Evolutionary conservation across 192 early-diverging fungal species (phyloP).

Genomic region (Coemansia sp.): DNA sequence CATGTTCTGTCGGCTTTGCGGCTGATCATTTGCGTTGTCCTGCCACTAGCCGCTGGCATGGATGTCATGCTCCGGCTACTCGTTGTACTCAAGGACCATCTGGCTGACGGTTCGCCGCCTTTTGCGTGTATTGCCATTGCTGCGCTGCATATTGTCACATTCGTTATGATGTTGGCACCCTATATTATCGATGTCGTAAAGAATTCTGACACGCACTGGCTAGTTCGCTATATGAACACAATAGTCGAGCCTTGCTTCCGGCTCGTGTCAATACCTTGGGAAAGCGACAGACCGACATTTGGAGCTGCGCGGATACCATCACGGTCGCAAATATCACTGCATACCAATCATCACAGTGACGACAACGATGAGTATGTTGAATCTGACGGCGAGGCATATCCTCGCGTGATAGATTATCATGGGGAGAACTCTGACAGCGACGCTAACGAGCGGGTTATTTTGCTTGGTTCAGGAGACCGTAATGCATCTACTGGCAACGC

Average conservation of each 20-base stretch:
- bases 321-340: conserved; percentile 52
- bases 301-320: not conserved
- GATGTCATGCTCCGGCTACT: conserved; percentile 49
- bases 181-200: conserved; percentile 25
- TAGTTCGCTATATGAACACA: conserved; percentile 6
- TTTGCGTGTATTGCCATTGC: conserved; percentile 36
- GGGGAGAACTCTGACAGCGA: conserved; percentile 5
- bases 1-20: conserved; percentile 19
- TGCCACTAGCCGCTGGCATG: conserved; percentile 34
- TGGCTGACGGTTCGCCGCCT: conserved; percentile 43
- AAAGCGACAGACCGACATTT: not conserved
- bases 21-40: conserved; percentile 18
- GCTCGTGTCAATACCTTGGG: not conserved
- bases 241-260: conserved; percentile 12
- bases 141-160: conserved; percentile 32
- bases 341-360: conserved; percentile 22
- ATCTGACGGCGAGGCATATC: conserved; percentile 1
- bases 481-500: not conserved
- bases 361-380: not conserved
- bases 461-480: conserved; percentile 9
- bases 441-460: conserved; percentile 21
- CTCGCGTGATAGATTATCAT: conserved; percentile 6
- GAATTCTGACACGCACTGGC: conserved; percentile 34
- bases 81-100: conserved; percentile 40
- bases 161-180: conserved; percentile 40